phyloP scores from a whole-genome alignment of 2,329 filamentous ascomycete genomes.

The Ascochyta pisi region DNA sequence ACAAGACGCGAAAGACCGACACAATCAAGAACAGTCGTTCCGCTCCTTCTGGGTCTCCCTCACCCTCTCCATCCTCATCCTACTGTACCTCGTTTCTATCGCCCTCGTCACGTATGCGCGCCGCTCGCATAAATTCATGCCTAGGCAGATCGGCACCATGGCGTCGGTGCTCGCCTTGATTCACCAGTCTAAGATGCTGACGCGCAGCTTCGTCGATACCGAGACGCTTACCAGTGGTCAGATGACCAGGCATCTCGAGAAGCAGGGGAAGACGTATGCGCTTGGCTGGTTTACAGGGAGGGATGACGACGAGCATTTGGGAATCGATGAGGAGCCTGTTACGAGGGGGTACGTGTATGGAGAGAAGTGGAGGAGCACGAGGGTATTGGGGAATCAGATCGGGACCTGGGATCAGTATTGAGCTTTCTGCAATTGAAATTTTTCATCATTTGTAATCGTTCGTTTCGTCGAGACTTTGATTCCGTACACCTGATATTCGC shows the following conservation, averaged over 20 bases:
- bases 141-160: constrained; percentile 80
- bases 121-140: constrained; percentile 73
- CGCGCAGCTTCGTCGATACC: constrained; percentile 73
- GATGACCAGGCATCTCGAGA: constrained; percentile 68
- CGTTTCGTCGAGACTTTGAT: neutral
- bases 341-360: constrained; percentile 71
- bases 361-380: constrained; percentile 45
- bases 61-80: constrained; percentile 65
- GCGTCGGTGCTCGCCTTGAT: constrained; percentile 78
- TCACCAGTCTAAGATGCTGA: constrained; percentile 81
- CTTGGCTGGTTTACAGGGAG: constrained; percentile 78
- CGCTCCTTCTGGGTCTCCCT: constrained; percentile 73
- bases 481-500: too few species aligned
- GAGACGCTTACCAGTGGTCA: constrained; percentile 66
- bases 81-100: constrained; percentile 69
- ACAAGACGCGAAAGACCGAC: constrained; percentile 26
- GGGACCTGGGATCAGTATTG: constrained; percentile 35
- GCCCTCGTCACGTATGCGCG: constrained; percentile 66
- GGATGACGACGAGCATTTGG: constrained; percentile 76
- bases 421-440: neutral
- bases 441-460: neutral
- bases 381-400: constrained; percentile 40
- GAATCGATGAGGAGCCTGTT: constrained; percentile 79
- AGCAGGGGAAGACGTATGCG: constrained; percentile 72
- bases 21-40: constrained; percentile 53